Evolutionary conservation across 2,329 filamentous ascomycete species (phyloP).

Genomic region (Xylaria sp.): DNA sequence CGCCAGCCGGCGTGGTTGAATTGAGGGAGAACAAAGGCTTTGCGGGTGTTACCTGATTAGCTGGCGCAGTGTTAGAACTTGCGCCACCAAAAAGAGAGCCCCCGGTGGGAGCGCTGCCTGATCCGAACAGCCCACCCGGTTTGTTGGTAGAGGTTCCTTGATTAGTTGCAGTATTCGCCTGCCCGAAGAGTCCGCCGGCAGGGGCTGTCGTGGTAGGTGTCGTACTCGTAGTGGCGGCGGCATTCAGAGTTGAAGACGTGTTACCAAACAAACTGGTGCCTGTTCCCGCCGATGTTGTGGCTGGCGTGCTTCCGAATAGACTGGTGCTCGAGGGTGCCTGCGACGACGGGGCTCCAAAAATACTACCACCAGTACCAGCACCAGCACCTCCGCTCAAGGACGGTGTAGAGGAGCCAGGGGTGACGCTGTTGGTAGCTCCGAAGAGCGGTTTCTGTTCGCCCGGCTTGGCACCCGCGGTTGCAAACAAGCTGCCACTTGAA

Average conservation of each 20-base stretch:
- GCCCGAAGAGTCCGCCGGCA: conserved; percentile 47
- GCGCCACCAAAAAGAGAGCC: conserved; percentile 42
- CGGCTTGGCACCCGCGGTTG: conserved; percentile 48
- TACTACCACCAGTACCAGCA: conserved; percentile 27
- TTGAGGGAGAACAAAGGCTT: conserved; percentile 61
- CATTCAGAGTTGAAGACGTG: conserved; percentile 43
- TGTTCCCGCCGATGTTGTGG: conserved; percentile 41
- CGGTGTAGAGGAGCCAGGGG: conserved; percentile 44
- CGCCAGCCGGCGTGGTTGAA: conserved; percentile 67
- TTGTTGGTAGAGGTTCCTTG: conserved; percentile 42
- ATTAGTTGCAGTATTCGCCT: conserved; percentile 40
- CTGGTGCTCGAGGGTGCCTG: conserved; percentile 38
- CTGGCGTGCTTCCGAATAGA: conserved; percentile 49
- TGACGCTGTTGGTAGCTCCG: conserved; percentile 39
- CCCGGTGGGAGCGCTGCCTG: conserved; percentile 36
- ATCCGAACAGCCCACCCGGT: conserved; percentile 44
- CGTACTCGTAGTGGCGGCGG: conserved; percentile 42
- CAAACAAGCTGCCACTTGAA: conserved; percentile 50
- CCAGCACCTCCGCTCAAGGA: conserved; percentile 42
- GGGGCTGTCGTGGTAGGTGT: conserved; percentile 42
- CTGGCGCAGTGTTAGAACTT: conserved; percentile 39
- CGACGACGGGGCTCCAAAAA: conserved; percentile 46
- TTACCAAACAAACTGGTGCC: conserved; percentile 50
- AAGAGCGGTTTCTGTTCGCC: conserved; percentile 50
- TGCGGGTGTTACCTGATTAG: conserved; percentile 55